Evolutionary conservation across 1,284 basidiomycete species (phyloP), one percentile per base, ranked within the genome.

Genomic region (Malassezia japonica): DNA sequence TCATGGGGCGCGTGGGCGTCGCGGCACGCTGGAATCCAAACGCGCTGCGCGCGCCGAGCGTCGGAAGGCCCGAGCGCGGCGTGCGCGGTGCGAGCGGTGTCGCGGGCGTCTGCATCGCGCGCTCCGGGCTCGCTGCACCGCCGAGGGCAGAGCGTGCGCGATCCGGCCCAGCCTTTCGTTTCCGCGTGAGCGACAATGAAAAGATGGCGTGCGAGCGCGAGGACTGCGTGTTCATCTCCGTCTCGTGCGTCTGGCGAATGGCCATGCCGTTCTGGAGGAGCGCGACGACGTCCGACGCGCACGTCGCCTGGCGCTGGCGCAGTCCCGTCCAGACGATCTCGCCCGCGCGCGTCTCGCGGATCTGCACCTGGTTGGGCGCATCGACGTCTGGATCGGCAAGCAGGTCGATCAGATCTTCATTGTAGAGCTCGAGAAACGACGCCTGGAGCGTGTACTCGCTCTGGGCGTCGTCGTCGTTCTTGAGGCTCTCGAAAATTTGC

Each of bases 181-280:
- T 21, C 32, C 66, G 92, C 1, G 82, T 86, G 43, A 99, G 78
- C 6, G 87, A 95, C 50, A 99, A 79, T 37, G 91, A 94, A 75
- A 98, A 98, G 75, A 98, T 96, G 50, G 94, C 92, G 79, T 98
- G 92, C 21, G 89, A 94, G 58, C 92, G 86, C 37, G 91, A 96
- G 0, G 87, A 92, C 72, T 95, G 89, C 4, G 89, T 86, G 72
- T 98, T 98, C 92, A 98, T 96, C 68, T 91, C 88, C 33, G 92
- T 98, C 74, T 94, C 88, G 62, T 92, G 91, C 6, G 94, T 98
- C 48, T 91, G 82, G 41, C 92, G 82, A 43, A 92, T 84, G 12
- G 85, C 80, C 16, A 87, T 86, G 27, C 92, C 92, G 64, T 87
- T 83, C 79, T 65, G 48, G 23, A 81, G 84, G 74, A 77, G 85